These are phyloP conservation scores for Erodium maritimum DNA, from an alignment of 345 rosid species.

Conservation along the genomic window DNA sequence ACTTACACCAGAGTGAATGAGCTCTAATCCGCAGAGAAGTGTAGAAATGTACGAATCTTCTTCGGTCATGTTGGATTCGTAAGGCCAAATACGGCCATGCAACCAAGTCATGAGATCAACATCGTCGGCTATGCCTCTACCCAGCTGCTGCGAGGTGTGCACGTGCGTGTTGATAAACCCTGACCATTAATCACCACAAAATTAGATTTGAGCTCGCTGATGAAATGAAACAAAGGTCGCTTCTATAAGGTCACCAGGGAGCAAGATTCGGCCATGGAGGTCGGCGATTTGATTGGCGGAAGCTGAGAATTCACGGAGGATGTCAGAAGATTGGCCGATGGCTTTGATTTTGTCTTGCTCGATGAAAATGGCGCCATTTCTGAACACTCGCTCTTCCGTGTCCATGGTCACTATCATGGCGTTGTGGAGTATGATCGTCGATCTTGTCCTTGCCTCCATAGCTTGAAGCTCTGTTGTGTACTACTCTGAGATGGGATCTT, in stretches of 20 bases:
- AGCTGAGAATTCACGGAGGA: constrained; percentile 28
- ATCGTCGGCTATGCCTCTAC: constrained; percentile 59
- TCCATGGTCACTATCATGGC: constrained; percentile 52
- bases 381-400: constrained; percentile 26
- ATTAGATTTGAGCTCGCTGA: neutral
- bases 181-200: constrained; percentile 6
- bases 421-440: constrained; percentile 28
- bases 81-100: constrained; percentile 63
- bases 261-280: constrained; percentile 44
- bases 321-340: constrained; percentile 39
- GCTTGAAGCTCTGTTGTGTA: neutral
- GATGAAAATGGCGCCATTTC: constrained; percentile 39
- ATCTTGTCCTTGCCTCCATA: constrained; percentile 18
- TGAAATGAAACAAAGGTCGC: neutral
- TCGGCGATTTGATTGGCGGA: constrained; percentile 27
- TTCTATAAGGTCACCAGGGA: constrained; percentile 34
- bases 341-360: constrained; percentile 34
- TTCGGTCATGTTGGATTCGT: constrained; percentile 53
- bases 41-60: constrained; percentile 55
- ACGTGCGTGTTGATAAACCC: constrained; percentile 63
- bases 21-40: constrained; percentile 56
- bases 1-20: constrained; percentile 57
- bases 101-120: constrained; percentile 57
- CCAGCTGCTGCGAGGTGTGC: constrained; percentile 65
- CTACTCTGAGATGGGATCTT: neutral